Base-by-base conservation (phyloP, 139 green algal species). In the Chlorella sp. region DNA sequence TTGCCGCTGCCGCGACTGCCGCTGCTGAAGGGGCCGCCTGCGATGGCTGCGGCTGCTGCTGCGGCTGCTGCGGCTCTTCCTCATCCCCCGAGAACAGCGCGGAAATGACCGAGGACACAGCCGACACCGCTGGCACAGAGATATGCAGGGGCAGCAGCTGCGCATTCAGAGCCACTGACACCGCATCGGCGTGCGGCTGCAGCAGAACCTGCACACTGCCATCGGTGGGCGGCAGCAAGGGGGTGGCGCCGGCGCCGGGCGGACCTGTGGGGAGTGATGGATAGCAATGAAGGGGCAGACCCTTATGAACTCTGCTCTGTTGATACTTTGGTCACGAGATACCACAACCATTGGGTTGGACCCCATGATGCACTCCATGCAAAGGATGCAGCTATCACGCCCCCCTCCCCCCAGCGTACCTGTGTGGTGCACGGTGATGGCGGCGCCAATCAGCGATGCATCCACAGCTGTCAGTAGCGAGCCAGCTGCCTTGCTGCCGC, bases 191-290 rank as follows among this genome's bases (percentile, higher is more conserved):
- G 39, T 78, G 32, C 12, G 71, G 60, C n/a, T 88, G 63, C 16
- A 67, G 28, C 44, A 83, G 57, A 56, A 85, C 34, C 62, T 90
- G 83, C 64, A 86, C 39, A 4, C 76, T 47, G 30, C 74, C 76
- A 18, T 87, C 74, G 6, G 57, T 64, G 2, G 83, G 65, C 28
- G 64, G 64, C n/a, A 87, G 74, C 47, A 87, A 4, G 9, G 76
- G 47, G 17, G 74, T 84, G 44, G 30, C 73, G 23, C 55, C 41
- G 20, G 71, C 20, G 20, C 57, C 82, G 15, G 73, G 15, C 3
- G 64, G 64, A 25, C 72, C 82, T 83, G 82, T 39, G n/a, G 30
- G 6, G 9, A 60, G 71, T 71, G 25, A 71, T 28, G 12, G n/a
- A n/a, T n/a, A n/a, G n/a, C n/a, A n/a, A n/a, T n/a, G n/a, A n/a